Conservation (phyloP, 208 protist species). For the Crithidia expoeki region DNA sequence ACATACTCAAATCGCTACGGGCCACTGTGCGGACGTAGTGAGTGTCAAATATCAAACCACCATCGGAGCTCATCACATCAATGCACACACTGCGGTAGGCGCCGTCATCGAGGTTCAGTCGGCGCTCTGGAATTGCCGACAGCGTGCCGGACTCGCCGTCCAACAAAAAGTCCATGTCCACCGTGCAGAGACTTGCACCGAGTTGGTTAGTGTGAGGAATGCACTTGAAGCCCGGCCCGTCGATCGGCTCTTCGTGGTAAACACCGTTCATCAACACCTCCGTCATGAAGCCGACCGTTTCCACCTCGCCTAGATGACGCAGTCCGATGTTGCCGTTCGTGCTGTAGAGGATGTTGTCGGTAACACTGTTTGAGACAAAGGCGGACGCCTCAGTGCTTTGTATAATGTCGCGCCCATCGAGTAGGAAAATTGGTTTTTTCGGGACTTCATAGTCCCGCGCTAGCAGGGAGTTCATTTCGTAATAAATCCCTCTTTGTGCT, state of each 20-base stretch:
- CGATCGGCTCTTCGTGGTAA: conserved; percentile 54
- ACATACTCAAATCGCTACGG: conserved; percentile 64
- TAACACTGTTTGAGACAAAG: conserved; percentile 79
- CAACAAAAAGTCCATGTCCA: conserved; percentile 76
- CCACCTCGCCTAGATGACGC: conserved; percentile 73
- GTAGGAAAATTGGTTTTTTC: conserved; percentile 80
- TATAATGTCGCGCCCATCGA: conserved; percentile 79
- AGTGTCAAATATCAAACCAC: conserved; percentile 78
- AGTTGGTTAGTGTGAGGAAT: conserved; percentile 46
- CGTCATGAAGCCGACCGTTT: conserved; percentile 75
- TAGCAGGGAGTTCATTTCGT: conserved; percentile 38
- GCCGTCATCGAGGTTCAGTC: conserved; percentile 72
- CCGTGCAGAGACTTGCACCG: conserved; percentile 68
- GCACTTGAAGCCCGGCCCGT: conserved; percentile 19
- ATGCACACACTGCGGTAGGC: conserved; percentile 70
- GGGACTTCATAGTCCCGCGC: conserved; percentile 88
- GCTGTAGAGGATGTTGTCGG: conserved; percentile 87
- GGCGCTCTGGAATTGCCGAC: conserved; percentile 53
- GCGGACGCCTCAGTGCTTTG: conserved; percentile 76
- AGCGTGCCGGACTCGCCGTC: conserved; percentile 86
- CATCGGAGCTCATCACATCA: conserved; percentile 84
- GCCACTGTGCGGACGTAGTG: conserved; percentile 71
- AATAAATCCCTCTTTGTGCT: background rate
- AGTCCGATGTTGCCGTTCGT: conserved; percentile 87
- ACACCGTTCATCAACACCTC: conserved; percentile 81